A percentile compares a stretch with the other conserved stretches of the same genome.
Evolutionary conservation across 148 eudicot genomes (phyloP).

Genomic region (Rhododendron henanense): DNA sequence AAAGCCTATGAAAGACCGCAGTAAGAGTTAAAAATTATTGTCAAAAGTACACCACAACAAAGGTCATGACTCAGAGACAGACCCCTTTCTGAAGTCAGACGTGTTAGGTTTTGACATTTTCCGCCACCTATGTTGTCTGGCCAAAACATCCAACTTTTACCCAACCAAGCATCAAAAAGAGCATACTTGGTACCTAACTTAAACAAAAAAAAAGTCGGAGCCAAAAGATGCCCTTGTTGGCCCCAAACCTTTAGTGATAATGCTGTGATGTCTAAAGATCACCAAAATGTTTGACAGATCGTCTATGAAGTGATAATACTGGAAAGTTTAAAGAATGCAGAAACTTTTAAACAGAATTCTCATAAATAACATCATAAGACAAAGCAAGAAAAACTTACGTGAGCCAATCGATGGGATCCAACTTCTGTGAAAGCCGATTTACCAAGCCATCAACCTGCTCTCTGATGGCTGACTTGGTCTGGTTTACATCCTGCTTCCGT

Average conservation of each 20-base stretch:
- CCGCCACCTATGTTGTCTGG: not conserved
- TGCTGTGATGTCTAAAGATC: not conserved
- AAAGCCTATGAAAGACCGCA: not conserved
- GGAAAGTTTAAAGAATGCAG: not conserved
- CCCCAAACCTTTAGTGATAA: not conserved
- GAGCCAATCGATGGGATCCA: conserved; percentile 98
- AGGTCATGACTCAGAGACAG: not conserved
- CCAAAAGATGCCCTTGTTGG: not conserved
- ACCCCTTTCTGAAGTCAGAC: not conserved
- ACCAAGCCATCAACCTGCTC: conserved; percentile 58
- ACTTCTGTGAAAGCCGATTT: conserved; percentile 59
- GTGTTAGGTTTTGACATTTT: not conserved
- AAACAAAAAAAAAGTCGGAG: not conserved
- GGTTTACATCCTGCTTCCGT: conserved; percentile 63
- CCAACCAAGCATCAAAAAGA: not conserved
- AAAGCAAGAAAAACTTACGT: conserved; percentile 47
- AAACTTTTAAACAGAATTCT: not conserved
- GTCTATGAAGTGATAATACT: not conserved
- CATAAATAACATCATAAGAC: not conserved
- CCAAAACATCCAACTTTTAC: not conserved
- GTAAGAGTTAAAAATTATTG: not conserved
- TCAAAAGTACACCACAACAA: not conserved
- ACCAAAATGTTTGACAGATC: not conserved
- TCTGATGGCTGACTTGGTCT: conserved; percentile 50
- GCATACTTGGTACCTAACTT: not conserved